Evolutionary conservation across 495 filamentous ascomycete genomes (phyloP).

Genomic region (Aspergillus affinis): DNA sequence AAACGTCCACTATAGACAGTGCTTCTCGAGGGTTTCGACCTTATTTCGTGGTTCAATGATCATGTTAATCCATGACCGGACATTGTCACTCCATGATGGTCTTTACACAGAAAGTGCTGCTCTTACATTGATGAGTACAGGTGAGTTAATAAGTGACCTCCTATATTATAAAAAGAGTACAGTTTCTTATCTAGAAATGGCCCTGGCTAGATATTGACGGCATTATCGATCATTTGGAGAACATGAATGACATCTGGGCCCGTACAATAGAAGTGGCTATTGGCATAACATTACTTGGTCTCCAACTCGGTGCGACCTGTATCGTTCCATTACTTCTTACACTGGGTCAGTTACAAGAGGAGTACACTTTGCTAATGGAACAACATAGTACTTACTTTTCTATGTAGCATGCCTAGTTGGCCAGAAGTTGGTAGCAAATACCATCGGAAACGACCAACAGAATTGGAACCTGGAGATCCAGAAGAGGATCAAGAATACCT

Average conservation of each 20-base stretch:
- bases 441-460: conserved; percentile 4
- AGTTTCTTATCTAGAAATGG: background rate
- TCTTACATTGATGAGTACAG: conserved; percentile 58
- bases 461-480: conserved; percentile 7
- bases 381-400: background rate
- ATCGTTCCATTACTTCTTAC: conserved; percentile 48
- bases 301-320: conserved; percentile 45
- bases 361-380: background rate
- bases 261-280: conserved; percentile 52
- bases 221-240: conserved; percentile 36
- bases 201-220: conserved; percentile 40
- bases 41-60: conserved; percentile 54
- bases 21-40: conserved; percentile 30
- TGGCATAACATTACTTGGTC: conserved; percentile 51
- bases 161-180: background rate
- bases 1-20: conserved; percentile 5
- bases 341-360: conserved; percentile 34
- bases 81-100: conserved; percentile 37
- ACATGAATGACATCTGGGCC: conserved; percentile 52
- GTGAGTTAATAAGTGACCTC: background rate
- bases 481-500: conserved; percentile 6
- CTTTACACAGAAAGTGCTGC: conserved; percentile 45
- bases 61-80: conserved; percentile 48
- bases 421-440: conserved; percentile 6
- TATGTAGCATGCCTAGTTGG: conserved; percentile 6